Percentiles rank a stretch among this genome's conserved stretches.
Evolutionary conservation across 2,329 filamentous ascomycete species (phyloP).

Genomic region (Endoconidiophora polonica): DNA sequence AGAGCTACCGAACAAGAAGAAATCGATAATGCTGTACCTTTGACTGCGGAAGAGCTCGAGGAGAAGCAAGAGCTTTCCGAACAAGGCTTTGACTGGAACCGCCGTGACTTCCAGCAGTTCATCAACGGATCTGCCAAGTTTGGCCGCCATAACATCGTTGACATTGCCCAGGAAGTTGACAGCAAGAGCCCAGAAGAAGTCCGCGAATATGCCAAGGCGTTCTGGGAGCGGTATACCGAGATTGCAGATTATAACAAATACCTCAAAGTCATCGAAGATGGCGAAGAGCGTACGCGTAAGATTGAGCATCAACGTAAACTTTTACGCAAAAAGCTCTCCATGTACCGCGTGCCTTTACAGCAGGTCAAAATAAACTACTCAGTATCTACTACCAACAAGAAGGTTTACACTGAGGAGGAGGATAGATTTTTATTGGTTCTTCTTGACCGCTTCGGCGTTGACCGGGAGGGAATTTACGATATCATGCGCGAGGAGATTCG

Average conservation of each 20-base stretch:
- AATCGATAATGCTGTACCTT: conserved; percentile 76
- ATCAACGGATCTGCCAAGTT: conserved; percentile 89
- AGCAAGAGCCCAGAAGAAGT: conserved; percentile 76
- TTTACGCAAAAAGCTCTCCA: conserved; percentile 84
- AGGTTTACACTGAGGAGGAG: conserved; percentile 97
- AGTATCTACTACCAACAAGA: conserved; percentile 98
- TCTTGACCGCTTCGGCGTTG: conserved; percentile 80
- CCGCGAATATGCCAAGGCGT: conserved; percentile 80
- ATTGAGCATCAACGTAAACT: conserved; percentile 87
- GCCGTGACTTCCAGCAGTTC: conserved; percentile 95
- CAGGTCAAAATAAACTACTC: conserved; percentile 99
- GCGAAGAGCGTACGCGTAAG: conserved; percentile 76
- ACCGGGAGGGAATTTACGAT: conserved; percentile 80
- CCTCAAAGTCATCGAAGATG: conserved; percentile 75
- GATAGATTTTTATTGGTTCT: conserved; percentile 90
- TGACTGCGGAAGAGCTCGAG: conserved; percentile 77
- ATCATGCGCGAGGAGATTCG: conserved; percentile 94
- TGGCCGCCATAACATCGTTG: conserved; percentile 69
- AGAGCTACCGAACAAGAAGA: conserved; percentile 75
- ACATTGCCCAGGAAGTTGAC: conserved; percentile 78
- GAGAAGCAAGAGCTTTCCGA: conserved; percentile 70
- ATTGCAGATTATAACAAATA: conserved; percentile 81
- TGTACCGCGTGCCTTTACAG: conserved; percentile 93
- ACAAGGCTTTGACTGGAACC: conserved; percentile 92
- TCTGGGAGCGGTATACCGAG: conserved; percentile 90